A percentile compares a stretch with the other conserved stretches of the same genome.
phyloP scores from a whole-genome alignment of 768 basidiomycete species.

The Kwoniella sp. region DNA sequence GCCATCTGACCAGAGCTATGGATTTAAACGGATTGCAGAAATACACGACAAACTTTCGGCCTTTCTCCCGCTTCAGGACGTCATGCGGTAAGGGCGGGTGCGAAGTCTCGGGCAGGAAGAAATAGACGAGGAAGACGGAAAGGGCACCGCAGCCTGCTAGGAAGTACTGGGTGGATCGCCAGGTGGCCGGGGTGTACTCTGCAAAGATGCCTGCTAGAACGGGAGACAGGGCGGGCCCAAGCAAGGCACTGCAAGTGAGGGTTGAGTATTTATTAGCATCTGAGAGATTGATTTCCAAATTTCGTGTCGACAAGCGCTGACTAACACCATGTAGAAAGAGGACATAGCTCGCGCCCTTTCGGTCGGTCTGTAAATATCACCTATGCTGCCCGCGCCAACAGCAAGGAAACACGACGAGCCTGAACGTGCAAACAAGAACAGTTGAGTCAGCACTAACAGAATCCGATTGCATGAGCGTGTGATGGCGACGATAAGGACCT shows the following conservation, averaged over 20 bases:
- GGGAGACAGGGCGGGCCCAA: slow-evolving; percentile 44
- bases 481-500: too few species aligned
- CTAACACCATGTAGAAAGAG: slow-evolving; percentile 46
- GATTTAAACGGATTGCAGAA: slow-evolving; percentile 51
- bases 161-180: slow-evolving; percentile 44
- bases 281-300: too few species aligned
- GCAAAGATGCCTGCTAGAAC: slow-evolving; percentile 48
- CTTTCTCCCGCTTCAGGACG: slow-evolving; percentile 25
- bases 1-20: slow-evolving; percentile 45
- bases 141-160: slow-evolving; percentile 39
- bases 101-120: slow-evolving; percentile 53
- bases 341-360: slow-evolving; percentile 51
- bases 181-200: slow-evolving; percentile 46
- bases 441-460: too few species aligned
- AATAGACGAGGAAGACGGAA: slow-evolving; percentile 36
- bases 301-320: not conserved
- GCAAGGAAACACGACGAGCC: slow-evolving; percentile 60
- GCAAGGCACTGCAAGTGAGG: slow-evolving; percentile 13
- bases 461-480: too few species aligned
- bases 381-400: slow-evolving; percentile 63
- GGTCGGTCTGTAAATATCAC: slow-evolving; percentile 53
- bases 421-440: not conserved
- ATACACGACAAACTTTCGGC: slow-evolving; percentile 51
- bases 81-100: slow-evolving; percentile 52
- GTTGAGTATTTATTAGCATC: not conserved